Conservation (phyloP, 2,329 filamentous ascomycete genomes). For the Xylariaceae sp. region DNA sequence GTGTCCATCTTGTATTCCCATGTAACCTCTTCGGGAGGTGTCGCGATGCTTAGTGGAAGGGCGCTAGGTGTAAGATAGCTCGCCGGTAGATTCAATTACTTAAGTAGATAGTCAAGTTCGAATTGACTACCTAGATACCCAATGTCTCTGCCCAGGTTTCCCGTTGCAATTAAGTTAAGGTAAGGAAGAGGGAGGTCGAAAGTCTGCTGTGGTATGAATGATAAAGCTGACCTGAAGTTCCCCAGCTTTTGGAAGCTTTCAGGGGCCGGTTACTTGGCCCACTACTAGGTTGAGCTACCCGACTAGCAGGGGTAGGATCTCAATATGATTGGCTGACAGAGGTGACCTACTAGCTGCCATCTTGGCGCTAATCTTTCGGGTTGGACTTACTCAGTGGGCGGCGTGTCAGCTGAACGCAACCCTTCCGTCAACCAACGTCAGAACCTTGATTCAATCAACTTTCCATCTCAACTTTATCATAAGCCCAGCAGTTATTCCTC, state of each 20-base stretch:
- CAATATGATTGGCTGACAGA: neutral
- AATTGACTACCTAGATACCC: neutral
- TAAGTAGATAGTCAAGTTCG: neutral
- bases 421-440: neutral
- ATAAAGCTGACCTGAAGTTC: conserved; percentile 20
- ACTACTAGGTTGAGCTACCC: no score
- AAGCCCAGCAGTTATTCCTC: neutral
- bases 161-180: neutral
- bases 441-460: neutral
- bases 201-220: neutral
- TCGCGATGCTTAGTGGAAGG: neutral
- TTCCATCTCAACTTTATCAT: neutral
- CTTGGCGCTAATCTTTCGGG: neutral
- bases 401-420: neutral
- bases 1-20: conserved; percentile 24
- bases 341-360: neutral
- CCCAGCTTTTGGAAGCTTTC: conserved; percentile 16
- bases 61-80: neutral
- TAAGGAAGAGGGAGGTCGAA: neutral
- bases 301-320: no score
- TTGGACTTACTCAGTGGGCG: neutral
- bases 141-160: neutral
- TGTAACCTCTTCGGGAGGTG: neutral
- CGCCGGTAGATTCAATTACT: neutral
- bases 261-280: conserved; percentile 1